Percentiles rank a stretch among this genome's conserved stretches.
Conservation (phyloP, 2,329 filamentous ascomycete genomes). For the Dothistroma septosporum region DNA sequence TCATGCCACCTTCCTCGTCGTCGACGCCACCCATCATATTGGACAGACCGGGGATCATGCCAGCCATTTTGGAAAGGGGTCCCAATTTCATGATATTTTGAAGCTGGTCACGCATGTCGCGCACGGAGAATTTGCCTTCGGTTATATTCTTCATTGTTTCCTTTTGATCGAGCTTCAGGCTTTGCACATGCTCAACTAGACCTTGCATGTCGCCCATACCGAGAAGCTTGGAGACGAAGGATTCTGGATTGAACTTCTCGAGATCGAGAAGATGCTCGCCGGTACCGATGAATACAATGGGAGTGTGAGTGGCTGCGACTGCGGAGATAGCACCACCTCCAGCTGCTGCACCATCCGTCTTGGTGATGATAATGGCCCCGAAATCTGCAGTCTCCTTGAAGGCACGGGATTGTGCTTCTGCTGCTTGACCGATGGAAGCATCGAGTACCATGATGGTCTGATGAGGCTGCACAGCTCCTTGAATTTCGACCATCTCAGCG, state of each 20-base stretch:
- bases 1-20: conserved; percentile 89
- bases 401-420: conserved; percentile 87
- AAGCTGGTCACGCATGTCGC: conserved; percentile 90
- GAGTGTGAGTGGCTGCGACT: conserved; percentile 91
- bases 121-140: conserved; percentile 91
- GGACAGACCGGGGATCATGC: conserved; percentile 95
- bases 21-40: conserved; percentile 95
- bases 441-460: conserved; percentile 99
- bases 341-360: conserved; percentile 92
- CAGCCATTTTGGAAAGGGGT: conserved; percentile 91
- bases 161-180: conserved; percentile 91
- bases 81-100: conserved; percentile 99
- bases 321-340: conserved; percentile 97
- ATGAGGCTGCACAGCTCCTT: conserved; percentile 81
- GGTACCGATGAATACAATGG: conserved; percentile 96
- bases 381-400: conserved; percentile 98
- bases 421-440: conserved; percentile 92
- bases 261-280: conserved; percentile 96
- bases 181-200: conserved; percentile 92
- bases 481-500: conserved; percentile 96
- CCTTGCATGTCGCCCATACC: conserved; percentile 98
- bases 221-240: conserved; percentile 88
- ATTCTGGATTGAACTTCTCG: conserved; percentile 85
- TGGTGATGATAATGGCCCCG: conserved; percentile 97
- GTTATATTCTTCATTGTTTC: conserved; percentile 99